A percentile compares a stretch with the other conserved stretches of the same genome.
Conservation (phyloP, 768 basidiomycete species). For the Omphalotus guepiniiformis region DNA sequence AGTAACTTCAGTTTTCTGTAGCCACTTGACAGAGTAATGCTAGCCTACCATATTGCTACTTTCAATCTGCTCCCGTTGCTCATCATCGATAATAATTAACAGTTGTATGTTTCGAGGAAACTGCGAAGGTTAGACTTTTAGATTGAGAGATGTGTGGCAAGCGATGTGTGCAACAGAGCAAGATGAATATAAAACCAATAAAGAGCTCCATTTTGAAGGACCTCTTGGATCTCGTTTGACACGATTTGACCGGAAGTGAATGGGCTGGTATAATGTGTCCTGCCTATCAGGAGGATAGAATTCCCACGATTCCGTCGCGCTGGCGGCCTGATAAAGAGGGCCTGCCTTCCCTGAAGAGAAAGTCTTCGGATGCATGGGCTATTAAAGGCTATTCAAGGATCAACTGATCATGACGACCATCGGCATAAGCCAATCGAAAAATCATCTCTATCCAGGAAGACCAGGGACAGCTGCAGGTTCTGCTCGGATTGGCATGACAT, state of each 20-base stretch:
- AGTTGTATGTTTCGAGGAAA: neutral
- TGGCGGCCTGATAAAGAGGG: too few relatives aligned
- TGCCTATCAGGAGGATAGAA: neutral
- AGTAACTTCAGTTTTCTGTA: conserved; percentile 13
- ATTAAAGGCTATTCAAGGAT: too few relatives aligned
- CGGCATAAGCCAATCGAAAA: too few relatives aligned
- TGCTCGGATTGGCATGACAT: too few relatives aligned
- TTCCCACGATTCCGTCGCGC: conserved; percentile 15
- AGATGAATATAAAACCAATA: neutral
- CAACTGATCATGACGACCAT: too few relatives aligned
- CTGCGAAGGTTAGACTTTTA: neutral
- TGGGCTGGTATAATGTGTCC: neutral
- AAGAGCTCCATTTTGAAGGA: conserved; percentile 3
- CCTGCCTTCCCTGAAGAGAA: too few relatives aligned
- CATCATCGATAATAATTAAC: conserved; percentile 16
- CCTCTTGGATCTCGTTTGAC: conserved; percentile 3
- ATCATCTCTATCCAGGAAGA: too few relatives aligned
- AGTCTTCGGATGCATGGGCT: too few relatives aligned
- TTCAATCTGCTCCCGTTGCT: conserved; percentile 33
- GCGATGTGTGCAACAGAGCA: neutral
- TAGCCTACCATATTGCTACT: conserved; percentile 53
- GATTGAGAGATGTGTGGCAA: neutral
- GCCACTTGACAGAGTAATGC: conserved; percentile 5
- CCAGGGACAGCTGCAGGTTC: too few relatives aligned
- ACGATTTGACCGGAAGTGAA: conserved; percentile 13